Base-by-base conservation (phyloP, 2,329 filamentous ascomycete species). In the Phyllosticta ampelicida region DNA sequence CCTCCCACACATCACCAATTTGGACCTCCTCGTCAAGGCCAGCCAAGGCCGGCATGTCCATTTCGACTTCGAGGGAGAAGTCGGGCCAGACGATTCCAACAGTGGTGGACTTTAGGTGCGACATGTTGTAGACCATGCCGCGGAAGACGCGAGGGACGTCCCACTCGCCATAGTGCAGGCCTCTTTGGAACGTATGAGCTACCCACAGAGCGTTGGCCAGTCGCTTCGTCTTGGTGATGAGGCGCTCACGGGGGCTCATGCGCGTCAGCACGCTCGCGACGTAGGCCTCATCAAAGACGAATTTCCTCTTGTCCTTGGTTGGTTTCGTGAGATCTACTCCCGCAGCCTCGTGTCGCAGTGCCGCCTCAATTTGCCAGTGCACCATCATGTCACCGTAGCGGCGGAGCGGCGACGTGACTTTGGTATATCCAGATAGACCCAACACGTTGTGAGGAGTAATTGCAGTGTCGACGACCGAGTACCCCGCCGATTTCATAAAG, bases 281-380 rank as follows among this genome's bases (percentile, higher is more conserved):
- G 16, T 76, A 70, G 1, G 67, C 59, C 16, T 68, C 67, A 11
- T 74, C 73, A 66, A 83, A 84, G 2, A 82, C 80, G 4, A 84
- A 71, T 58, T 67, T 65, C 26, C 66, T 66, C 4, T 26, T 9
- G 5, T 36, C 4, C 2, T 16, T 36, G n/a, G 65, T 72, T 19
- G 68, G 67, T 13, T 76, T 75, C 4, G 74, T 72, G 13, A 44
- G 13, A n/a, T 44, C 36, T 6, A n/a, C 13, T 1, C 36, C 36
- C 28, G 69, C 64, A 10, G 77, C 74, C 68, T 85, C 82, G 61
- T 79, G 75, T 10, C 80, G 78, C 48, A 86, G 63, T 1, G 80
- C 81, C 6, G 82, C 79, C 71, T 85, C 82, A 52, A 85, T 83
- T 63, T 86, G 83, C 76, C 83, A 86, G 65, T 85, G 82, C 10